Conservation (phyloP, 139 green algal species). For the Tetraselmis striata region DNA sequence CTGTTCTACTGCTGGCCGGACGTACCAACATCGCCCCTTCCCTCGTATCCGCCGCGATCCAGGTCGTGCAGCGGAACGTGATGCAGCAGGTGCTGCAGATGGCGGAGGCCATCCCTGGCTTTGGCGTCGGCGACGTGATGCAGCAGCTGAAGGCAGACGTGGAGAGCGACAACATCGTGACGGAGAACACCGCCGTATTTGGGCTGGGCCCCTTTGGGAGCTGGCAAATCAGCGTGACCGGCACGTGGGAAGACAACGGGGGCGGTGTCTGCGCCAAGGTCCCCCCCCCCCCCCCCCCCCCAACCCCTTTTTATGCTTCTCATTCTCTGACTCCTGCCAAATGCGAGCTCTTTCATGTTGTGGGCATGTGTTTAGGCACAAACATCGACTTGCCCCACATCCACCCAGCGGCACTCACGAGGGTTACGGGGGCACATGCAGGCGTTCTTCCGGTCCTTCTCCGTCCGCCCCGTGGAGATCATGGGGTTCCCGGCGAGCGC, state of each 20-base stretch:
- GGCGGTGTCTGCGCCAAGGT: slow-evolving; percentile 17
- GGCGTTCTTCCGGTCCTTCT: slow-evolving; percentile 26
- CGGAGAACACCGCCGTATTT: slow-evolving; percentile 26
- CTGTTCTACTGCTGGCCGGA: too few relatives aligned
- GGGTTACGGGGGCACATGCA: neutral
- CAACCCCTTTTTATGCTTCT: too few relatives aligned
- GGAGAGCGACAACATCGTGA: neutral
- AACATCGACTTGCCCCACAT: neutral
- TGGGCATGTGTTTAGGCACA: too few relatives aligned
- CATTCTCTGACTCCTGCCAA: too few relatives aligned
- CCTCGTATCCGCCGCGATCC: too few relatives aligned
- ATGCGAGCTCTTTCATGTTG: too few relatives aligned
- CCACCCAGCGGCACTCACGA: neutral
- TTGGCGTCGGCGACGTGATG: slow-evolving; percentile 22
- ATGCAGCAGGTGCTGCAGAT: slow-evolving; percentile 17
- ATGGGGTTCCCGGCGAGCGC: slow-evolving; percentile 16
- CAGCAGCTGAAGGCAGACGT: slow-evolving; percentile 6
- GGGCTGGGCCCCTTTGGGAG: slow-evolving; percentile 24
- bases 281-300: too few relatives aligned
- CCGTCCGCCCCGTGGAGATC: slow-evolving; percentile 19
- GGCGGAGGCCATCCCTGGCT: slow-evolving; percentile 18
- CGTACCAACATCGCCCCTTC: neutral
- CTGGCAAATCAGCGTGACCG: slow-evolving; percentile 21
- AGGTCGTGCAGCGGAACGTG: neutral
- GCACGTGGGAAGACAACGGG: slow-evolving; percentile 24